Evolutionary conservation across 2,329 filamentous ascomycete species (phyloP).

Genomic region (Cercospora nicotianae): DNA sequence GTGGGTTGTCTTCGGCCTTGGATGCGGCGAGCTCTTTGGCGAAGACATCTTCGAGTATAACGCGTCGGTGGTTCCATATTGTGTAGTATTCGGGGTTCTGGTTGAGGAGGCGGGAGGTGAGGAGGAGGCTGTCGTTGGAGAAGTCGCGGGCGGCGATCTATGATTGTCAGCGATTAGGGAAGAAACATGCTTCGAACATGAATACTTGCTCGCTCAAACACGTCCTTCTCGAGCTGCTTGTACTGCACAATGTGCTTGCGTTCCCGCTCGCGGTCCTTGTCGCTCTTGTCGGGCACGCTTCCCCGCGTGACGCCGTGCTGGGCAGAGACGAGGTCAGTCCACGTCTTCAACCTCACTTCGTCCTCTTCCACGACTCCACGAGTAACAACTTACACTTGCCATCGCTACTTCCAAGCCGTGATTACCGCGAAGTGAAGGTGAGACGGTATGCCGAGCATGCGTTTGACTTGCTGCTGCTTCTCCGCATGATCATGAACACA

Average conservation of each 20-base stretch:
- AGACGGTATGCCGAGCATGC: background rate
- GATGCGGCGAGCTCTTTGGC: slow-evolving; percentile 45
- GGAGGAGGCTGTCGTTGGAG: slow-evolving; percentile 60
- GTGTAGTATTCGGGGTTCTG: slow-evolving; percentile 89
- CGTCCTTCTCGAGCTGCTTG: slow-evolving; percentile 65
- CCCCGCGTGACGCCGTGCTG: slow-evolving; percentile 81
- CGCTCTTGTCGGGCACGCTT: slow-evolving; percentile 59
- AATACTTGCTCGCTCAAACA: slow-evolving; percentile 61
- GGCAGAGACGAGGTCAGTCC: slow-evolving; percentile 23
- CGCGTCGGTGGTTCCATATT: slow-evolving; percentile 84
- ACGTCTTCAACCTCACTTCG: slow-evolving; percentile 13
- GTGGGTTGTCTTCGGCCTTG: slow-evolving; percentile 20
- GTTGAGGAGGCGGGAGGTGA: slow-evolving; percentile 70
- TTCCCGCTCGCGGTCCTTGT: slow-evolving; percentile 70
- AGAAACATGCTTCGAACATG: background rate
- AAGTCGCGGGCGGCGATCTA: slow-evolving; percentile 51
- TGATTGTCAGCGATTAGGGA: background rate
- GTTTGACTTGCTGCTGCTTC: background rate
- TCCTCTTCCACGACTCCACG: slow-evolving; percentile 10
- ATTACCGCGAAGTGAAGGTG: background rate
- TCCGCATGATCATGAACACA: background rate
- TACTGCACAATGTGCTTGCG: slow-evolving; percentile 75
- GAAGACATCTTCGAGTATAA: slow-evolving; percentile 65
- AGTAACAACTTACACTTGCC: slow-evolving; percentile 19
- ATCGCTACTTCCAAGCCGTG: background rate